Evolutionary conservation across 1,284 basidiomycete genomes (phyloP).

Genomic region (Apiotrichum porosum): DNA sequence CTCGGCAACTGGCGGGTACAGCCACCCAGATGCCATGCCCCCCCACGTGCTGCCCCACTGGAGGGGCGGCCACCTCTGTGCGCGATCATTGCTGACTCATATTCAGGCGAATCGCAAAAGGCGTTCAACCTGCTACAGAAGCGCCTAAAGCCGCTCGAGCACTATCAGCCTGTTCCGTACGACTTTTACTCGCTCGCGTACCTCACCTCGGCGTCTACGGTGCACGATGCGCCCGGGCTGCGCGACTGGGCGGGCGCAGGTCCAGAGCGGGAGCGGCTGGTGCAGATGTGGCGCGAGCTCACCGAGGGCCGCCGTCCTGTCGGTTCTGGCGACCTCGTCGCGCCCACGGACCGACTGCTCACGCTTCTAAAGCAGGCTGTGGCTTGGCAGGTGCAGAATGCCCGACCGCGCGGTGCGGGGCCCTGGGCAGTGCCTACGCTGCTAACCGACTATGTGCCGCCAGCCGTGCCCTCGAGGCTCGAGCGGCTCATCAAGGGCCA

Average conservation of each 20-base stretch:
- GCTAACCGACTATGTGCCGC: conserved; percentile 39
- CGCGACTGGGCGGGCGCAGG: conserved; percentile 51
- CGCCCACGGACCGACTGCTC: conserved; percentile 40
- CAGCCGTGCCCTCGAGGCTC: conserved; percentile 32
- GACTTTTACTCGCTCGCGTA: conserved; percentile 53
- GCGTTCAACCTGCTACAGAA: conserved; percentile 54
- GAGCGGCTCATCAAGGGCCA: conserved; percentile 43
- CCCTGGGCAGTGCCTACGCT: conserved; percentile 30
- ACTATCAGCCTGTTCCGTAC: conserved; percentile 52
- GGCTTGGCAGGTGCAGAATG: conserved; percentile 49
- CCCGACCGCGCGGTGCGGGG: not conserved
- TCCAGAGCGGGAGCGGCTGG: conserved; percentile 43
- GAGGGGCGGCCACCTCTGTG: no score
- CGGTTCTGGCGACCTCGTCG: conserved; percentile 5
- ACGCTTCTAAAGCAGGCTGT: conserved; percentile 51
- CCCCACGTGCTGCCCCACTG: no score
- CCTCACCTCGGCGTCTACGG: conserved; percentile 49
- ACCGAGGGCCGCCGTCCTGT: conserved; percentile 20
- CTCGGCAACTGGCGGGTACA: no score
- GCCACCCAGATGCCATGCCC: no score
- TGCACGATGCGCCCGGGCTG: conserved; percentile 52
- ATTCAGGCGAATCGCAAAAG: conserved; percentile 46
- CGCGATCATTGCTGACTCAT: not conserved
- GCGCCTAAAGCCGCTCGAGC: conserved; percentile 52
- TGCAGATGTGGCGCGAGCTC: conserved; percentile 46